Conservation (phyloP, 352 stramenopile genomes). For the Phytophthora parvispora region DNA sequence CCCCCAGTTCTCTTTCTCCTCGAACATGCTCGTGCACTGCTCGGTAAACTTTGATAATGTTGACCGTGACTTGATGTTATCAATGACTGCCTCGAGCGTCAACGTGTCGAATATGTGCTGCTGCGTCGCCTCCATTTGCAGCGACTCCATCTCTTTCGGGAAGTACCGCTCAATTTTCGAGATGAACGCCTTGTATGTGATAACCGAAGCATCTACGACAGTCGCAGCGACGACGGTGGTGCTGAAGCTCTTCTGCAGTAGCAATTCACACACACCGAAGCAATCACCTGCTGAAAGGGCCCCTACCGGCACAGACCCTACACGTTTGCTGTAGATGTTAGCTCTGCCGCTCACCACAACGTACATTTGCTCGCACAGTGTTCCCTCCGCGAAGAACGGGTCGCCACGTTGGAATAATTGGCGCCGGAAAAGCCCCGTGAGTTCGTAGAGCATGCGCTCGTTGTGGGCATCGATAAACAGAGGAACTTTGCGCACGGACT, state of each 20-base stretch:
- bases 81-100: slow-evolving; percentile 56
- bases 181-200: slow-evolving; percentile 55
- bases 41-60: slow-evolving; percentile 61
- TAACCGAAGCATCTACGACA: slow-evolving; percentile 67
- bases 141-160: slow-evolving; percentile 44
- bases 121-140: slow-evolving; percentile 52
- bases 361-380: slow-evolving; percentile 77
- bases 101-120: slow-evolving; percentile 59
- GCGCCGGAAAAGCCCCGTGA: slow-evolving; percentile 77
- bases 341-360: slow-evolving; percentile 70
- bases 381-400: slow-evolving; percentile 62
- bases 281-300: slow-evolving; percentile 65
- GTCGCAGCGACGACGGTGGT: slow-evolving; percentile 61
- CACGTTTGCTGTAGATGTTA: slow-evolving; percentile 64
- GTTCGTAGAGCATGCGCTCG: slow-evolving; percentile 65
- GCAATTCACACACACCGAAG: slow-evolving; percentile 72
- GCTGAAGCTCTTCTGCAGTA: slow-evolving; percentile 65
- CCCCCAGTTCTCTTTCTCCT: slow-evolving; percentile 52
- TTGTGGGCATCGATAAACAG: slow-evolving; percentile 69
- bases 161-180: slow-evolving; percentile 62
- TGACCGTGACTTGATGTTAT: slow-evolving; percentile 56
- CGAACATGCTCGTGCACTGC: slow-evolving; percentile 71
- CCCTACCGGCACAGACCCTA: slow-evolving; percentile 51
- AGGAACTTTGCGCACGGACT: slow-evolving; percentile 68
- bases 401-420: slow-evolving; percentile 77